Base-by-base conservation (phyloP, 108 stramenopile genomes). In the Cyclotella baltica region DNA sequence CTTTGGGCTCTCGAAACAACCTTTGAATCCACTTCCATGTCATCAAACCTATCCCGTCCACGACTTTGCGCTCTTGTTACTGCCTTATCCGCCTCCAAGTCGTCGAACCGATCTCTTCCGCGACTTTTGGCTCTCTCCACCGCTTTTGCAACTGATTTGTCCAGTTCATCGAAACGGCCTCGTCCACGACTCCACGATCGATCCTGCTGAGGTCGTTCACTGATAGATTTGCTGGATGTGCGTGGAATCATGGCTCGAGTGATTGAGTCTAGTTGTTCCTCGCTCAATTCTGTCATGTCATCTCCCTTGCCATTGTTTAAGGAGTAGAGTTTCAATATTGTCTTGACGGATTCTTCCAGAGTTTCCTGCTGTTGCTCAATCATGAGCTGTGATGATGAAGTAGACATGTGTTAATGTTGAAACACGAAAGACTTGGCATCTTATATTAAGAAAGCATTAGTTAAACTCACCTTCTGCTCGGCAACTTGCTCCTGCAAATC, bases 351-450 rank as follows among this genome's bases (percentile, higher is more conserved):
- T 57, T 81, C 80, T 59, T 81, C 80, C 23, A 81, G 61, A 16
- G 80, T 81, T 52, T 81, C 80, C 38, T 81, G 80, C 51, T 81
- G 80, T 18, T 81, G 80, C 52, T 81, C 80, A 36, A 81, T 81
- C 36, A 58, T 69, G 40, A 75, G 38, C 62, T 64, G 23, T 18
- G 38, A 22, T 23, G 11, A 64, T 8, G 3, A 5, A 43, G 35
- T 33, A 36, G 59, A 35, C 22, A 23, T n/a, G n/a, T n/a, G n/a
- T n/a, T n/a, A n/a, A n/a, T n/a, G n/a, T n/a, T n/a, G n/a, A n/a
- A n/a, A n/a, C n/a, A n/a, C n/a, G n/a, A n/a, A n/a, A n/a, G n/a
- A n/a, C n/a, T n/a, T n/a, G n/a, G n/a, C n/a, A n/a, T n/a, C n/a
- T n/a, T n/a, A n/a, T n/a, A n/a, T n/a, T n/a, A n/a, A n/a, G n/a